Conservation (phyloP, 495 filamentous ascomycete genomes). For the Hypoxylon cercidicola region DNA sequence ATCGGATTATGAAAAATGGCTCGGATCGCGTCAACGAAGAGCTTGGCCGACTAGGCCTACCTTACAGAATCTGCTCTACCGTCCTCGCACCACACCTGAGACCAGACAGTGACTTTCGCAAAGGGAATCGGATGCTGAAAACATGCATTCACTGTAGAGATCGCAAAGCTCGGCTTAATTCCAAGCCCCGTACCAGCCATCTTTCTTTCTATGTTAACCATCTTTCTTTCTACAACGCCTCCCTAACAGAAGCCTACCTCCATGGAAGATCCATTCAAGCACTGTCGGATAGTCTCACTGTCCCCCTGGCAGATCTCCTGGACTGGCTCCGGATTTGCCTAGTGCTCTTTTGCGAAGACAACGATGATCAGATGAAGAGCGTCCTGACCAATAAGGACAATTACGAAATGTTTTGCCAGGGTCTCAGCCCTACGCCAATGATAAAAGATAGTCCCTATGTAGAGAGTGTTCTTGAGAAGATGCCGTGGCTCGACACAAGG, state of each 20-base stretch:
- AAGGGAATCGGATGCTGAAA: neutral
- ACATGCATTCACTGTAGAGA: neutral
- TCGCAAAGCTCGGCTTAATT: no score
- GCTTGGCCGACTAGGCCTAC: neutral
- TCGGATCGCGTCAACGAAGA: neutral
- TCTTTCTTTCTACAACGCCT: neutral
- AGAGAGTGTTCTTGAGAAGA: neutral
- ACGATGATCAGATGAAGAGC: neutral
- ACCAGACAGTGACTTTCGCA: neutral
- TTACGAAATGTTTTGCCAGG: neutral
- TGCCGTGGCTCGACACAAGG: neutral
- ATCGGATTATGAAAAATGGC: neutral
- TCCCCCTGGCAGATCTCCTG: neutral
- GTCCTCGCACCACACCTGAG: neutral
- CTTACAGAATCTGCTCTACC: neutral
- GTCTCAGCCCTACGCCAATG: neutral
- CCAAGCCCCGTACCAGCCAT: no score
- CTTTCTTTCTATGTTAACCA: no score
- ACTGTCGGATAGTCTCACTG: neutral
- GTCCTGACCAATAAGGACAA: neutral
- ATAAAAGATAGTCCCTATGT: neutral
- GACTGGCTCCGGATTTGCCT: neutral
- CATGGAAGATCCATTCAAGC: neutral
- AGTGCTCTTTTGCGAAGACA: neutral
- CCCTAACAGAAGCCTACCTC: neutral